Evolutionary conservation across 1,284 basidiomycete species (phyloP).

Genomic region (Trichosporon sp.): DNA sequence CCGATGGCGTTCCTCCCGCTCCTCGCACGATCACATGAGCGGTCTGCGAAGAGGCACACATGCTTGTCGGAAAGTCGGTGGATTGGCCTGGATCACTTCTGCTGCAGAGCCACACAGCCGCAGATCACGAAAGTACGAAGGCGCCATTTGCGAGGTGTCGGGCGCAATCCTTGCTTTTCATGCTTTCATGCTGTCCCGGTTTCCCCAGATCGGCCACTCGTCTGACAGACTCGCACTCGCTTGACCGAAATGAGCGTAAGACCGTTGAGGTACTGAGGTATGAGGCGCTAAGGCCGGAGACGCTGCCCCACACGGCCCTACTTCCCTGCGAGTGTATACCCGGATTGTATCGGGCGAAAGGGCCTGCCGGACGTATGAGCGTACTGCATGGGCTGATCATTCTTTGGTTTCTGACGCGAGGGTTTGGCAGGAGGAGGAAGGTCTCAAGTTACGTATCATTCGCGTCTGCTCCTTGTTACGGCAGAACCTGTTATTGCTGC

Average conservation of each 20-base stretch:
- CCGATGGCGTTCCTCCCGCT: too few species aligned
- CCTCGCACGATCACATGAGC: neutral
- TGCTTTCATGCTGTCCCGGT: too few species aligned
- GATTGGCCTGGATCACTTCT: too few species aligned
- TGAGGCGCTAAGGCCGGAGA: too few species aligned
- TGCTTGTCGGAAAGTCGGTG: too few species aligned
- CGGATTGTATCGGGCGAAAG: neutral
- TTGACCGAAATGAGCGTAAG: neutral
- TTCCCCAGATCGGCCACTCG: neutral
- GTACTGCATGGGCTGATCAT: neutral
- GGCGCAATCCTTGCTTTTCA: neutral
- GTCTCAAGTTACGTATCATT: neutral
- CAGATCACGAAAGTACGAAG: neutral
- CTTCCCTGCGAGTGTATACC: too few species aligned
- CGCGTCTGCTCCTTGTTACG: neutral
- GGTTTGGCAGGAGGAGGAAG: neutral
- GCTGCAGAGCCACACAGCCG: too few species aligned
- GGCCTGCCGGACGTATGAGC: too few species aligned
- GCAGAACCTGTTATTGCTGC: neutral
- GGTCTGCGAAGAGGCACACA: too few species aligned
- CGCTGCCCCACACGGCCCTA: too few species aligned
- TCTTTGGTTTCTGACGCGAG: neutral
- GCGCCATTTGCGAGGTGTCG: neutral
- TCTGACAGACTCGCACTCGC: neutral
- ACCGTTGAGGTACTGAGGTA: too few species aligned